A percentile compares a stretch with the other conserved stretches of the same genome.
These are phyloP conservation scores for Rhinocladiella mackenziei DNA, from an alignment of 2,329 filamentous ascomycete genomes.

Conservation along the genomic window DNA sequence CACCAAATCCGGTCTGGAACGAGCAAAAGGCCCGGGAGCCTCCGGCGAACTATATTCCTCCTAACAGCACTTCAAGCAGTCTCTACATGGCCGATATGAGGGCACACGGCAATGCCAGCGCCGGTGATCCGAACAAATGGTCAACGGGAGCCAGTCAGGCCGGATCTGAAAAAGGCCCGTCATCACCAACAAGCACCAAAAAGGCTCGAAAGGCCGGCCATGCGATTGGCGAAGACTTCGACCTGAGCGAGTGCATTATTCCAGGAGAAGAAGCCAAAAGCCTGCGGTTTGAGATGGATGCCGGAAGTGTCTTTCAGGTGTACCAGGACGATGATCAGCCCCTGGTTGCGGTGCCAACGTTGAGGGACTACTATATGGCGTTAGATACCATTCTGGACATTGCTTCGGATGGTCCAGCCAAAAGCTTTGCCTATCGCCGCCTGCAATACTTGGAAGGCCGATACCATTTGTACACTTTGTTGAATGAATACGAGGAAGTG, in stretches of 20 bases:
- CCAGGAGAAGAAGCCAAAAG: constrained; percentile 68
- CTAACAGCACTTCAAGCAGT: constrained; percentile 33
- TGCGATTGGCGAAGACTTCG: constrained; percentile 88
- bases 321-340: constrained; percentile 67
- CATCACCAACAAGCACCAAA: constrained; percentile 45
- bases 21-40: constrained; percentile 49
- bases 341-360: constrained; percentile 77
- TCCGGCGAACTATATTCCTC: constrained; percentile 13
- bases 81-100: constrained; percentile 26
- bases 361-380: constrained; percentile 94
- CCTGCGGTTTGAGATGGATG: constrained; percentile 74
- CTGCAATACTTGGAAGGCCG: constrained; percentile 95
- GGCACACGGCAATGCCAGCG: constrained; percentile 11
- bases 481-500: constrained; percentile 97
- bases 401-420: constrained; percentile 93
- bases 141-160: constrained; percentile 33
- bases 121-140: constrained; percentile 13
- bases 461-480: constrained; percentile 86
- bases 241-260: constrained; percentile 65
- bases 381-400: constrained; percentile 79
- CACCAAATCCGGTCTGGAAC: constrained; percentile 86
- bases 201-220: constrained; percentile 78
- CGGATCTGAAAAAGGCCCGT: constrained; percentile 31
- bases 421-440: constrained; percentile 93
- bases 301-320: constrained; percentile 85